phyloP scores from a whole-genome alignment of 2,329 filamentous ascomycete genomes.

The Dryadomyces sulphureus region DNA sequence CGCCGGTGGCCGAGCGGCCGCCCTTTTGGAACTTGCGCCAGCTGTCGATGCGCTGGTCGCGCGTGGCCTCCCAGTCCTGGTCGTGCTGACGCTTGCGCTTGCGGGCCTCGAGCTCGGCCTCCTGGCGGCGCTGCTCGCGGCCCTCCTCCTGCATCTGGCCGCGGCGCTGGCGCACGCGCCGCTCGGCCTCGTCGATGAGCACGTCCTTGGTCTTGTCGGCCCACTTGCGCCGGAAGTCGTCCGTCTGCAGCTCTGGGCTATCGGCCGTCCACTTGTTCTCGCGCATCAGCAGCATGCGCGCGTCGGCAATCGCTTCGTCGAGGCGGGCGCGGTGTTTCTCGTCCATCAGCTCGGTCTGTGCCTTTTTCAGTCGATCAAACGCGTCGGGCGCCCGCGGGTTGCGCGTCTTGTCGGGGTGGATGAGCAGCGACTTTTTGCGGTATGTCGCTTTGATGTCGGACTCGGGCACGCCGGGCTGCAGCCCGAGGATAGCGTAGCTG shows the following conservation, averaged over 20 bases:
- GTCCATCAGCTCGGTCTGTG: slow-evolving; percentile 79
- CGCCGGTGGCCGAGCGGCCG: slow-evolving; percentile 25
- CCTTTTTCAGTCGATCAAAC: slow-evolving; percentile 93
- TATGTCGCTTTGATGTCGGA: slow-evolving; percentile 91
- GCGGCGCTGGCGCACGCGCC: slow-evolving; percentile 71
- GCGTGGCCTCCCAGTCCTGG: slow-evolving; percentile 84
- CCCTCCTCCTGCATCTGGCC: slow-evolving; percentile 96
- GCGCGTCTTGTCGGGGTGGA: slow-evolving; percentile 94
- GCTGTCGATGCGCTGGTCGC: slow-evolving; percentile 81
- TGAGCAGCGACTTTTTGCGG: slow-evolving; percentile 95
- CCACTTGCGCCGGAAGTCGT: slow-evolving; percentile 75
- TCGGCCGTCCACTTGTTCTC: slow-evolving; percentile 90
- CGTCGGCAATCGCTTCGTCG: slow-evolving; percentile 92
- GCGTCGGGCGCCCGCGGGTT: slow-evolving; percentile 86
- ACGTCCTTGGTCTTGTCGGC: slow-evolving; percentile 80
- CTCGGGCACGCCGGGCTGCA: slow-evolving; percentile 88
- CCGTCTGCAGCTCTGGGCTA: slow-evolving; percentile 70
- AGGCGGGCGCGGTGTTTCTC: slow-evolving; percentile 78
- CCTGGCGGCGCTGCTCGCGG: slow-evolving; percentile 68
- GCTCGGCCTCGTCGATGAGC: slow-evolving; percentile 81
- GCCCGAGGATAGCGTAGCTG: slow-evolving; percentile 84
- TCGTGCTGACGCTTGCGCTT: slow-evolving; percentile 87
- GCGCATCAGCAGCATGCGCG: slow-evolving; percentile 84
- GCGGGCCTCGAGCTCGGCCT: slow-evolving; percentile 67
- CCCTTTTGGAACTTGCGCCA: slow-evolving; percentile 88